These are phyloP conservation scores for Rhizopogon vinicolor DNA, from an alignment of 768 basidiomycete species.

Conservation along the genomic window DNA sequence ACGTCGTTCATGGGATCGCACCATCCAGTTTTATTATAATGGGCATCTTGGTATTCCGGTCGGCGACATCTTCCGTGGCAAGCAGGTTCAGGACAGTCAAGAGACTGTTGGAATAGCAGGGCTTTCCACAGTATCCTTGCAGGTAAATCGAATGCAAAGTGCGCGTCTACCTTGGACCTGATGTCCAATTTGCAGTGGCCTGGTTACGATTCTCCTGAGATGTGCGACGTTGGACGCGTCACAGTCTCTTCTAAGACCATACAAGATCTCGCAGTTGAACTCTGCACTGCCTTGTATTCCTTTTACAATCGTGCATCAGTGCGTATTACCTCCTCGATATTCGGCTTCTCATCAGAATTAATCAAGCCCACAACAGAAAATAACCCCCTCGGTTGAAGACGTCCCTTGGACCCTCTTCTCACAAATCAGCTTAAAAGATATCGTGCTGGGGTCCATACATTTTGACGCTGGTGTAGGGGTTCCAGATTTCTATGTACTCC, in stretches of 20 bases:
- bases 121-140: not conserved
- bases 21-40: conserved; percentile 12
- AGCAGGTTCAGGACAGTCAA: conserved; percentile 4
- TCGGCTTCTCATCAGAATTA: not conserved
- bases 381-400: not conserved
- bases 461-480: conserved; percentile 20
- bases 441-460: conserved; percentile 18
- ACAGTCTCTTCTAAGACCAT: conserved; percentile 10
- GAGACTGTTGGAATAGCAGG: not conserved
- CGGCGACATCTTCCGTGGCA: conserved; percentile 10
- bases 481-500: conserved; percentile 23
- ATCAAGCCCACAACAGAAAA: not conserved
- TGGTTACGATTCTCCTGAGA: conserved; percentile 9
- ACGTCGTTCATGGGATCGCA: not conserved
- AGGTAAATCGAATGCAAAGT: not conserved
- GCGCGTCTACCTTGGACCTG: not conserved
- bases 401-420: conserved; percentile 11
- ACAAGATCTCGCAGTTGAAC: conserved; percentile 3
- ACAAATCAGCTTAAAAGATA: conserved; percentile 13
- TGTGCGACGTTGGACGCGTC: conserved; percentile 5
- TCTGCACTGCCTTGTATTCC: not conserved
- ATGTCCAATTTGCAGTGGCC: conserved; percentile 15
- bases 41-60: conserved; percentile 17
- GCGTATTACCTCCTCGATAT: not conserved
- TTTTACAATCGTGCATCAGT: not conserved